A percentile compares a stretch with the other conserved stretches of the same genome.
These are phyloP conservation scores for Sugiyamaella novakii DNA, from an alignment of 1,139 yeast species.

Conservation along the genomic window DNA sequence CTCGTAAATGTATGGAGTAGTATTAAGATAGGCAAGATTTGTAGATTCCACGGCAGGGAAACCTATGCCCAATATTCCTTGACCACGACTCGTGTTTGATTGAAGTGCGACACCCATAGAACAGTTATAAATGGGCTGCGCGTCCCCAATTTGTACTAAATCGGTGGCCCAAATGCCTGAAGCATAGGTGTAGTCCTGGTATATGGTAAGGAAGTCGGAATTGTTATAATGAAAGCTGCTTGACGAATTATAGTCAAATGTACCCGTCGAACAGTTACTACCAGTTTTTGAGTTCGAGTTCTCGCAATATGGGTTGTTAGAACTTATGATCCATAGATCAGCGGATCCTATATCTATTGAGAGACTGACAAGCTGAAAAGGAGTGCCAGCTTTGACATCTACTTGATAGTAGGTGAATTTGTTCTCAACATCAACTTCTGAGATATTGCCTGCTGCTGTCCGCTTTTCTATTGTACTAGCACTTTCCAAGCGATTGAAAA, in stretches of 20 bases:
- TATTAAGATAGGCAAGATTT: slow-evolving; percentile 24
- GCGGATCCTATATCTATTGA: slow-evolving; percentile 51
- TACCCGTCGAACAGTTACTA: slow-evolving; percentile 17
- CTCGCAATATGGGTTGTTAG: slow-evolving; percentile 12
- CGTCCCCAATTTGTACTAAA: slow-evolving; percentile 44
- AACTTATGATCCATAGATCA: slow-evolving; percentile 49
- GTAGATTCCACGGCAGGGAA: slow-evolving; percentile 40
- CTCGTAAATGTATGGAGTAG: slow-evolving; percentile 28
- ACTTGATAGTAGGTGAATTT: not conserved
- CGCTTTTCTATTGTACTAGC: not conserved
- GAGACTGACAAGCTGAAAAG: slow-evolving; percentile 28
- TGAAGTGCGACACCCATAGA: slow-evolving; percentile 47
- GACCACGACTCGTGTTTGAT: slow-evolving; percentile 48
- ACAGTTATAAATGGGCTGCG: slow-evolving; percentile 42
- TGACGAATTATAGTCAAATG: slow-evolving; percentile 19
- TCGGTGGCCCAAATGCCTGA: slow-evolving; percentile 55
- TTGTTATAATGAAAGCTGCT: slow-evolving; percentile 20
- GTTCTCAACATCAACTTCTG: slow-evolving; percentile 22
- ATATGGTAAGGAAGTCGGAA: slow-evolving; percentile 33
- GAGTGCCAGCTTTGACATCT: slow-evolving; percentile 27
- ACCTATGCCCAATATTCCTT: slow-evolving; percentile 43
- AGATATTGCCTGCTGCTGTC: not conserved
- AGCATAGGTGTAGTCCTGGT: slow-evolving; percentile 43
- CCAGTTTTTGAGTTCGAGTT: too few species aligned
- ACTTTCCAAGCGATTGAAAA: too few species aligned